Evolutionary conservation across 1,139 yeast genomes (phyloP).

Genomic region (Hansenula lynferdii): DNA sequence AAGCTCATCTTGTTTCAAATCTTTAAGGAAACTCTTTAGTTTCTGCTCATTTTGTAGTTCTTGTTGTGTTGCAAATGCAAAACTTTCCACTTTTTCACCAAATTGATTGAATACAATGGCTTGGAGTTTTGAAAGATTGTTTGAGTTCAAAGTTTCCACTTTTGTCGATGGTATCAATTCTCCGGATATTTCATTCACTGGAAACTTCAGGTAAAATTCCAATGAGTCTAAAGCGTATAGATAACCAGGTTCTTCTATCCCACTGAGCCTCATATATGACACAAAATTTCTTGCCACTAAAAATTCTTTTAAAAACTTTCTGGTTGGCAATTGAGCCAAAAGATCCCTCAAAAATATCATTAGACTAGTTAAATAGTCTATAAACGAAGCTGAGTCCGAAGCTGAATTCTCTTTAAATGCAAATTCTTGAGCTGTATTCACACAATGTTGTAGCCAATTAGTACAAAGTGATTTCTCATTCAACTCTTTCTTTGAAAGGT

Average conservation of each 20-base stretch:
- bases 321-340: not conserved
- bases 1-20: not conserved
- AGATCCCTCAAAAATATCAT: not conserved
- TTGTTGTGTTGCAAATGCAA: slow-evolving; percentile 3
- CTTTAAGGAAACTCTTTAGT: not conserved
- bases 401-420: too few species aligned
- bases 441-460: slow-evolving; percentile 12
- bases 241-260: not conserved
- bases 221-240: slow-evolving; percentile 15
- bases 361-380: too few species aligned
- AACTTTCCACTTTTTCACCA: slow-evolving; percentile 3
- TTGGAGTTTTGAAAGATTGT: slow-evolving; percentile 19
- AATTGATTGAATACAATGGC: slow-evolving; percentile 3
- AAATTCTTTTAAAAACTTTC: not conserved
- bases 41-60: not conserved
- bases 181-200: slow-evolving; percentile 40
- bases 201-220: slow-evolving; percentile 29
- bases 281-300: not conserved
- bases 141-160: slow-evolving; percentile 12
- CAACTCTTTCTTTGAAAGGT: slow-evolving; percentile 13
- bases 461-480: slow-evolving; percentile 23
- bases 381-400: too few species aligned
- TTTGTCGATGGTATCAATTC: slow-evolving; percentile 17
- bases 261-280: not conserved
- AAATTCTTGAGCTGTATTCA: too few species aligned